phyloP scores from a whole-genome alignment of 306 rosid species.

The cucumber (Cucumis sativus) region DNA sequence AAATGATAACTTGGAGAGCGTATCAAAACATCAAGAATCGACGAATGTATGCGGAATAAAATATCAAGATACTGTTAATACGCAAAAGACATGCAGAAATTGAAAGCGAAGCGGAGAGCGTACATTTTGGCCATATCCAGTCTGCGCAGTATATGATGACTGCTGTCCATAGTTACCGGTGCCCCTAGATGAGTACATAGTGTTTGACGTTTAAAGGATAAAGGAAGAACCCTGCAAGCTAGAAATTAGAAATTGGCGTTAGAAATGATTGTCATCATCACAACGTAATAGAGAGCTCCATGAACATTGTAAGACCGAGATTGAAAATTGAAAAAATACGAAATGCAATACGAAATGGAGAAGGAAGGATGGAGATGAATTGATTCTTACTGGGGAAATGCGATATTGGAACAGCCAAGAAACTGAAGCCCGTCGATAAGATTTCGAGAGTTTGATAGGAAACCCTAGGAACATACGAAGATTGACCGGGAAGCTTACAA shows the following conservation, averaged over 20 bases:
- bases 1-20: background rate
- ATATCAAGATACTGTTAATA: background rate
- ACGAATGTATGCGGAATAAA: background rate
- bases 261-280: background rate
- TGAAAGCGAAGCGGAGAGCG: background rate
- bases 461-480: background rate
- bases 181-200: slow-evolving; percentile 84
- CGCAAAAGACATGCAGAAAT: background rate
- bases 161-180: slow-evolving; percentile 68
- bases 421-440: background rate
- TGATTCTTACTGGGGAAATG: background rate
- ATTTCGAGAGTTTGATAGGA: background rate
- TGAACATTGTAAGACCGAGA: background rate
- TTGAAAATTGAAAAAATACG: background rate
- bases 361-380: background rate
- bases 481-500: background rate
- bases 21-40: background rate
- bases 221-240: background rate
- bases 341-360: background rate
- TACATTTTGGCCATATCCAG: slow-evolving; percentile 73
- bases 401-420: background rate
- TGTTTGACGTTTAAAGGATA: background rate
- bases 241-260: background rate
- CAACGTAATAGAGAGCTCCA: background rate
- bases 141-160: slow-evolving; percentile 75